Evolutionary conservation across 345 rosid species (phyloP).

Genomic region (Euclidium syriacum): DNA sequence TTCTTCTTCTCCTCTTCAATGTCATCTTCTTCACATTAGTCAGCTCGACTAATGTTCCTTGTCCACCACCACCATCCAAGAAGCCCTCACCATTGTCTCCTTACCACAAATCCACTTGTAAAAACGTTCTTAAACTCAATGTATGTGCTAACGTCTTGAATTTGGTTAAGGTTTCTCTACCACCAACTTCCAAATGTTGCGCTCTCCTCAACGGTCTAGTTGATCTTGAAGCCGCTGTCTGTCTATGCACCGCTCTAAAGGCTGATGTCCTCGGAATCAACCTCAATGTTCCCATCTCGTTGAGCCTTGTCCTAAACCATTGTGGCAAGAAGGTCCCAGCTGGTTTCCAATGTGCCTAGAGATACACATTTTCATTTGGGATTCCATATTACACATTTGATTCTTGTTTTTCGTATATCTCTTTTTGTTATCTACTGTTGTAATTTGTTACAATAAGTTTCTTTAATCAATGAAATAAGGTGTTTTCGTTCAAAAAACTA

Average conservation of each 20-base stretch:
- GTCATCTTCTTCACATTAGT: constrained; percentile 21
- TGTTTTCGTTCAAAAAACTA: not conserved
- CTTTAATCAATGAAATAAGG: not conserved
- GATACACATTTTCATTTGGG: not conserved
- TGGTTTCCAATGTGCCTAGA: constrained; percentile 13
- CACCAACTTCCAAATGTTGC: constrained; percentile 9
- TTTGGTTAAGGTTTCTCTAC: constrained; percentile 21
- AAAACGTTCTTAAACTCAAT: constrained; percentile 17
- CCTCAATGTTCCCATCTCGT: constrained; percentile 14
- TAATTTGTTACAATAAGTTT: not conserved
- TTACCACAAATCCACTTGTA: constrained; percentile 14
- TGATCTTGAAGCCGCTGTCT: constrained; percentile 12
- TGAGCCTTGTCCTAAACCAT: constrained; percentile 4
- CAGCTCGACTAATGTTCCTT: constrained; percentile 18
- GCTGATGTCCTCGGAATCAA: constrained; percentile 6
- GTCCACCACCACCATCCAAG: constrained; percentile 15
- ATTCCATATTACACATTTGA: not conserved
- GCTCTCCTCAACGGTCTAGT: not conserved
- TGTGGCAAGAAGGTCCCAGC: constrained; percentile 16
- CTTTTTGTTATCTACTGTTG: not conserved
- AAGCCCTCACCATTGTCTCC: constrained; percentile 10
- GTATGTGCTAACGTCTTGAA: constrained; percentile 22
- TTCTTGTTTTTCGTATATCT: not conserved
- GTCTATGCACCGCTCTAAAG: constrained; percentile 16
- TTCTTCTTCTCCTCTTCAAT: constrained; percentile 4